A percentile compares a stretch with the other conserved stretches of the same genome.
Conservation (phyloP, 148 eudicot species). For the Vaccinium vitisidaea region DNA sequence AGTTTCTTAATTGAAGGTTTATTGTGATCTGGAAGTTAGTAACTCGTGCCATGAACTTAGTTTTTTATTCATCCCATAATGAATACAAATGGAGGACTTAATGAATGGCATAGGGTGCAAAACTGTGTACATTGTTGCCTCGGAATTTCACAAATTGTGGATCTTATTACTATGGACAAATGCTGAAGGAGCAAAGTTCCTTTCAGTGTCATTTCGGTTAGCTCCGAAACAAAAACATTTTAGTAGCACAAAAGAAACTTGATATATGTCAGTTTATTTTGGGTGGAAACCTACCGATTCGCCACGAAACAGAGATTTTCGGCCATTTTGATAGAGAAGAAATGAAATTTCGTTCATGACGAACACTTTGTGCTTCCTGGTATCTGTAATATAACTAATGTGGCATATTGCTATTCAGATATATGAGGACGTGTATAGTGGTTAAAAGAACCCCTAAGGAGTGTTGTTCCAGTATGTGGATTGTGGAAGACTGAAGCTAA, state of each 20-base stretch:
- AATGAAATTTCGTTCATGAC: not conserved
- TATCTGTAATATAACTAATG: not conserved
- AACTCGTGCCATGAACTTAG: not conserved
- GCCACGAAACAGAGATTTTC: not conserved
- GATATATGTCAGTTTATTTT: not conserved
- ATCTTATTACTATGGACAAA: not conserved
- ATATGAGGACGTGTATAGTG: not conserved
- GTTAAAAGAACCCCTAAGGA: not conserved
- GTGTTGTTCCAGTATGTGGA: constrained; percentile 2
- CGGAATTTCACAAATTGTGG: no score
- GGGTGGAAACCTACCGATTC: not conserved
- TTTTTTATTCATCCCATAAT: not conserved
- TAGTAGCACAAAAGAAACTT: not conserved
- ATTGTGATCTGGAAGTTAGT: not conserved
- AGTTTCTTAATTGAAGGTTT: not conserved
- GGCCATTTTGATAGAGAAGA: not conserved
- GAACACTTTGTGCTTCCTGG: not conserved
- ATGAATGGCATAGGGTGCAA: not conserved
- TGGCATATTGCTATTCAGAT: not conserved
- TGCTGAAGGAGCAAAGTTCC: not conserved
- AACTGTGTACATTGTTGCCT: no score
- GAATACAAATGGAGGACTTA: not conserved
- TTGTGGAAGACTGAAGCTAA: not conserved
- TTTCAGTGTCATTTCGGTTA: not conserved
- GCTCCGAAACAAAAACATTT: not conserved